Conservation (phyloP, 1,284 basidiomycete species). For the Fomitopsis schrenkii region DNA sequence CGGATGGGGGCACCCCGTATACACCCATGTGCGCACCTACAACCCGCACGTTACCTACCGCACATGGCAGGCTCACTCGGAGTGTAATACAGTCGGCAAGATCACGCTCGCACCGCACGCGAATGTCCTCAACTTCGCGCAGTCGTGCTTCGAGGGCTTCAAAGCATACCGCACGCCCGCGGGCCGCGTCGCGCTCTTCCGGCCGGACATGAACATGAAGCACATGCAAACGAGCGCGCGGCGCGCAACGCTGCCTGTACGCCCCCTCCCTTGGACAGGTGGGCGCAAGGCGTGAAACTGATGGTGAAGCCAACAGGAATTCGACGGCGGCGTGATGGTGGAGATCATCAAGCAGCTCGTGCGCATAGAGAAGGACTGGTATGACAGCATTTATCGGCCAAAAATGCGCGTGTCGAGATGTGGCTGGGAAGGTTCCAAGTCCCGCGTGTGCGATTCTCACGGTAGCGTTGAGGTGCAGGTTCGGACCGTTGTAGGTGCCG, state of each 20-base stretch:
- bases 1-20: conserved; percentile 91
- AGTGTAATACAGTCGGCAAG: conserved; percentile 14
- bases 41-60: too few species aligned
- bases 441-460: too few species aligned
- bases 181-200: conserved; percentile 84
- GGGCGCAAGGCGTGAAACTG: not conserved
- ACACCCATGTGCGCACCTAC: conserved; percentile 61
- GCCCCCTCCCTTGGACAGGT: conserved; percentile 18
- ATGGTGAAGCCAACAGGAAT: conserved; percentile 47
- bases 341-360: conserved; percentile 90
- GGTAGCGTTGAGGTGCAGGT: too few species aligned
- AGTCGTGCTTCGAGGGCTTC: conserved; percentile 90
- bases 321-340: conserved; percentile 77
- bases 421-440: too few species aligned
- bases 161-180: conserved; percentile 88
- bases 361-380: conserved; percentile 83
- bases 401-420: too few species aligned
- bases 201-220: conserved; percentile 99
- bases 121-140: conserved; percentile 93
- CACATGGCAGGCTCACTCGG: not conserved
- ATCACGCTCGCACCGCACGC: conserved; percentile 78
- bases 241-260: conserved; percentile 74
- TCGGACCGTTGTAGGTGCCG: too few species aligned
- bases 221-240: conserved; percentile 80
- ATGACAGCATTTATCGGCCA: too few species aligned